Evolutionary conservation across 129 eudicot genomes (phyloP).

Genomic region (Logfia minima): DNA sequence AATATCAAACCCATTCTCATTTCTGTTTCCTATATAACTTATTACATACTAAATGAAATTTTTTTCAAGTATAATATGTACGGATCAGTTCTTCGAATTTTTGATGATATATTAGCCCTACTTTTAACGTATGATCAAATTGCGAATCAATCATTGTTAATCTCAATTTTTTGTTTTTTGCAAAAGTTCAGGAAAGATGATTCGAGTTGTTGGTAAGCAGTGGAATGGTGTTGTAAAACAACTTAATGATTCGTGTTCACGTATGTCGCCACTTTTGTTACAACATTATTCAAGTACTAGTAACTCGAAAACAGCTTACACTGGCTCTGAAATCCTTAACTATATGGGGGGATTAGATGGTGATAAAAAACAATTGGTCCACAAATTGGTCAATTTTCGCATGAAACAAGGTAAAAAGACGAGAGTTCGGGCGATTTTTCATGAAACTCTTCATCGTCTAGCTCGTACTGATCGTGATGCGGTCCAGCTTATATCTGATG

Average conservation of each 20-base stretch:
- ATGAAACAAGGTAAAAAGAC: slow-evolving; percentile 42
- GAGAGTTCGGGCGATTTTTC: slow-evolving; percentile 33
- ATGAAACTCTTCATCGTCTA: slow-evolving; percentile 30
- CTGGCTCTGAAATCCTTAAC: slow-evolving; percentile 36
- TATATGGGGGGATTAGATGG: slow-evolving; percentile 38
- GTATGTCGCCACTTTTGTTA: slow-evolving; percentile 3
- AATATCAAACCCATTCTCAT: too few relatives aligned
- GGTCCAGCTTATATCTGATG: slow-evolving; percentile 34
- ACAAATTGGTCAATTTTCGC: slow-evolving; percentile 39
- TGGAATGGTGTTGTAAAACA: slow-evolving; percentile 15
- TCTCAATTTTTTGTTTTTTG: not conserved
- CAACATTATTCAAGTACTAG: slow-evolving; percentile 27
- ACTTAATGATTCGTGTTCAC: slow-evolving; percentile 18
- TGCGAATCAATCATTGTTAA: not conserved
- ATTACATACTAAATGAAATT: too few relatives aligned
- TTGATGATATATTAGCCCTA: not conserved
- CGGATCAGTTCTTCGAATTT: not conserved
- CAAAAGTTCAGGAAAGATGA: slow-evolving; percentile 17
- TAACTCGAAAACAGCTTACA: slow-evolving; percentile 30
- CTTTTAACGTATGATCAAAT: not conserved
- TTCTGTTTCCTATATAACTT: not conserved
- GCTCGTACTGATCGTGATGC: slow-evolving; percentile 37
- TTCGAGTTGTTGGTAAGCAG: slow-evolving; percentile 29
- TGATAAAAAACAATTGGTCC: slow-evolving; percentile 35
- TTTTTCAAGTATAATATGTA: not conserved